phyloP scores from a whole-genome alignment of 805 yeast genomes.

The Ogataea allantospora region DNA sequence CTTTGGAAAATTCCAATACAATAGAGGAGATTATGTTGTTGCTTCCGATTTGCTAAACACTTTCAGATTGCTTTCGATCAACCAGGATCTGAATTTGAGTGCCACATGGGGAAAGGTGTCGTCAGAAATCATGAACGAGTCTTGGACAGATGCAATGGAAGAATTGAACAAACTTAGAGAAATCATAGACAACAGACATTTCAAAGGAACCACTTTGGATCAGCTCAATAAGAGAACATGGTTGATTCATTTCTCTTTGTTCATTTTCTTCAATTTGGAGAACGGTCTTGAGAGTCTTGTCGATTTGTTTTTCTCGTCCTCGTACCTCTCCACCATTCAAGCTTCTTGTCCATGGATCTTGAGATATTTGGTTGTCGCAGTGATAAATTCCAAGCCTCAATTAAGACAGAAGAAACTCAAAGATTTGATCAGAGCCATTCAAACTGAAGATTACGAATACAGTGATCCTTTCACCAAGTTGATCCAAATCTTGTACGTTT shows the following conservation, averaged over 20 bases:
- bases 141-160: conserved; percentile 52
- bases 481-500: conserved; percentile 52
- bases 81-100: conserved; percentile 47
- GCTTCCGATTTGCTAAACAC: conserved; percentile 58
- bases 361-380: conserved; percentile 65
- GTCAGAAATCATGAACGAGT: conserved; percentile 51
- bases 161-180: conserved; percentile 57
- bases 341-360: conserved; percentile 72
- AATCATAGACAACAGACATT: conserved; percentile 53
- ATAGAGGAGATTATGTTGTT: conserved; percentile 59
- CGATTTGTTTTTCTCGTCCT: conserved; percentile 57
- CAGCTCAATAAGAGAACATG: conserved; percentile 65
- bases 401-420: conserved; percentile 50
- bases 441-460: conserved; percentile 64
- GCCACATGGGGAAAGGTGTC: conserved; percentile 74
- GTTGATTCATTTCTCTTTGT: conserved; percentile 68
- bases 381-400: conserved; percentile 37
- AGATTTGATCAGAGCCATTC: conserved; percentile 56
- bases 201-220: conserved; percentile 48
- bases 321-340: conserved; percentile 64
- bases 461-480: conserved; percentile 62
- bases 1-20: conserved; percentile 61
- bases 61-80: conserved; percentile 54
- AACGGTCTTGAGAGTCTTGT: conserved; percentile 52
- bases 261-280: conserved; percentile 55